A percentile compares a stretch with the other conserved stretches of the same genome.
Evolutionary conservation across 1,284 basidiomycete genomes (phyloP).

Genomic region (Anthracocystis panici-leucophaei): DNA sequence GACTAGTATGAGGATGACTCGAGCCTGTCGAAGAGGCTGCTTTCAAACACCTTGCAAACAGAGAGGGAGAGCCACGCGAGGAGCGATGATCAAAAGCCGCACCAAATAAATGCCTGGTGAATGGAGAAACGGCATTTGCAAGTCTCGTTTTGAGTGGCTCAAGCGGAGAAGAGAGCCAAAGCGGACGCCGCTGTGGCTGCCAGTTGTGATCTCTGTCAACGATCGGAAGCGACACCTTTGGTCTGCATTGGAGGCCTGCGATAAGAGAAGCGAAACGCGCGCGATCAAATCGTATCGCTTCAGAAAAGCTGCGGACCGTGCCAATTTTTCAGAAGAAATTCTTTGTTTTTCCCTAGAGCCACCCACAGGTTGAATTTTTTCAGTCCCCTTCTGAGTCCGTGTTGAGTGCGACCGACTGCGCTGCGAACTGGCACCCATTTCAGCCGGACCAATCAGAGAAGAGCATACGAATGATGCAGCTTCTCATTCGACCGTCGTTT

Average conservation of each 20-base stretch:
- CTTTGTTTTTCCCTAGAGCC: not conserved
- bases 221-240: constrained; percentile 1
- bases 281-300: not conserved
- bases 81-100: constrained; percentile 3
- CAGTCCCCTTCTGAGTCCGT: too few species aligned
- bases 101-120: constrained; percentile 7
- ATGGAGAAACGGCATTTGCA: constrained; percentile 12
- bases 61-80: not conserved
- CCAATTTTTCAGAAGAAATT: not conserved
- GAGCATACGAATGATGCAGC: not conserved
- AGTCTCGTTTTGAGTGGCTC: not conserved
- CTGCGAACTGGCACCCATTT: not conserved
- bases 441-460: constrained; percentile 6
- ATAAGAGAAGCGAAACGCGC: constrained; percentile 2
- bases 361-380: not conserved
- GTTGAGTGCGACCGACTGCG: not conserved
- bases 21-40: not conserved
- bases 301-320: not conserved
- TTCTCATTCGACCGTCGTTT: not conserved
- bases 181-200: not conserved
- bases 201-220: constrained; percentile 7
- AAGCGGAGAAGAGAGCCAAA: not conserved
- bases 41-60: not conserved
- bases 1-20: constrained; percentile 2
- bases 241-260: not conserved